Percentiles rank a stretch among this genome's conserved stretches.
phyloP scores from a whole-genome alignment of 1,284 basidiomycete species.

The Microbotryum saponariae region DNA sequence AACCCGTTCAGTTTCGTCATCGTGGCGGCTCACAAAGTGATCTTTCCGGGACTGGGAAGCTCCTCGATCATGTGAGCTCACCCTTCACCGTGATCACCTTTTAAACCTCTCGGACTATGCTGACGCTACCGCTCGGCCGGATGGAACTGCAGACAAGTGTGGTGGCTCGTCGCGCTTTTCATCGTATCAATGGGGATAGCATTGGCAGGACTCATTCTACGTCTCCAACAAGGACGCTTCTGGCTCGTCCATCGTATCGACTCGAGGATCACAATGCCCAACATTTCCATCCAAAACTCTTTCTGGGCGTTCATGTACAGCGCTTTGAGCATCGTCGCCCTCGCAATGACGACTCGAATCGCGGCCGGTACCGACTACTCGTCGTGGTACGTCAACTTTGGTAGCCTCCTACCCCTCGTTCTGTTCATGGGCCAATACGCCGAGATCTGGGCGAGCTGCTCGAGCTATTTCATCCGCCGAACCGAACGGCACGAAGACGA shows the following conservation, averaged over 20 bases:
- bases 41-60: too few species aligned
- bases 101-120: too few species aligned
- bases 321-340: slow-evolving; percentile 5
- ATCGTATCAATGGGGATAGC: not conserved
- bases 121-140: too few species aligned
- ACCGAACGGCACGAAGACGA: slow-evolving; percentile 8
- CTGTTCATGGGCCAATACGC: slow-evolving; percentile 11
- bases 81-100: too few species aligned
- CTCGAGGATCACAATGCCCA: slow-evolving; percentile 16
- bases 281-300: slow-evolving; percentile 3
- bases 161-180: too few species aligned
- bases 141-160: too few species aligned
- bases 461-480: slow-evolving; percentile 13
- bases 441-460: slow-evolving; percentile 14
- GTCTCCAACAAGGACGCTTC: slow-evolving; percentile 12
- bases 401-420: slow-evolving; percentile 3
- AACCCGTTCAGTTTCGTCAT: too few species aligned
- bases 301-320: slow-evolving; percentile 11
- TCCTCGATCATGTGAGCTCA: too few species aligned
- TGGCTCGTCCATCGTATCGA: slow-evolving; percentile 19
- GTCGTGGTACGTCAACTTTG: not conserved
- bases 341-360: slow-evolving; percentile 6
- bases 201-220: slow-evolving; percentile 4
- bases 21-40: too few species aligned
- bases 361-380: not conserved